Conservation (phyloP, 2,329 filamentous ascomycete species). For the Paecilomyces variotii region DNA sequence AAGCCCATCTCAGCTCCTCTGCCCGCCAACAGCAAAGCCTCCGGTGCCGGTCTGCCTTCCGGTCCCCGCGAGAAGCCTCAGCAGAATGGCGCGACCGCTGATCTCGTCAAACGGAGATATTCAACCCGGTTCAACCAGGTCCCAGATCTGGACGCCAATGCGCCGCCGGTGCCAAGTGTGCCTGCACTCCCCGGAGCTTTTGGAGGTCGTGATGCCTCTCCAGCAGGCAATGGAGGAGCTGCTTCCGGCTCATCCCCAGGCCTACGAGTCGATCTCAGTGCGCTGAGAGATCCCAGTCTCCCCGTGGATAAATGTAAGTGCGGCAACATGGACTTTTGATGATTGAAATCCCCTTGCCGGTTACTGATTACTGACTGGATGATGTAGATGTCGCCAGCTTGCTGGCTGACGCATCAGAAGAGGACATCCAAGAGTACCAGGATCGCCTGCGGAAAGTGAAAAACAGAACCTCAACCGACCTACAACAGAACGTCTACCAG, state of each 20-base stretch:
- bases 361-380: slow-evolving; percentile 3
- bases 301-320: slow-evolving; percentile 67
- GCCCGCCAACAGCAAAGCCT: slow-evolving; percentile 28
- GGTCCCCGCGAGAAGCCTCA: slow-evolving; percentile 34
- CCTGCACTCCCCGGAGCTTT: slow-evolving; percentile 54
- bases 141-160: slow-evolving; percentile 58
- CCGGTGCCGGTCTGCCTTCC: slow-evolving; percentile 23
- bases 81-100: slow-evolving; percentile 52
- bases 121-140: slow-evolving; percentile 83
- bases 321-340: background rate
- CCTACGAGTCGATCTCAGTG: slow-evolving; percentile 64
- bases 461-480: slow-evolving; percentile 66
- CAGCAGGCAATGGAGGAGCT: slow-evolving; percentile 37
- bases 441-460: slow-evolving; percentile 67
- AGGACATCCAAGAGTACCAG: slow-evolving; percentile 78
- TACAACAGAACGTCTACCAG: slow-evolving; percentile 93
- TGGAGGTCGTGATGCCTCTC: slow-evolving; percentile 37
- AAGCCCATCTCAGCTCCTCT: slow-evolving; percentile 45
- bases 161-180: slow-evolving; percentile 63
- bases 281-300: slow-evolving; percentile 70
- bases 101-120: slow-evolving; percentile 89
- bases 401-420: slow-evolving; percentile 76
- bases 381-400: slow-evolving; percentile 48
- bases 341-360: background rate
- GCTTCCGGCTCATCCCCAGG: slow-evolving; percentile 47